These are phyloP conservation scores for Globisporangium polare DNA, from an alignment of 352 stramenopile genomes.

Conservation along the genomic window DNA sequence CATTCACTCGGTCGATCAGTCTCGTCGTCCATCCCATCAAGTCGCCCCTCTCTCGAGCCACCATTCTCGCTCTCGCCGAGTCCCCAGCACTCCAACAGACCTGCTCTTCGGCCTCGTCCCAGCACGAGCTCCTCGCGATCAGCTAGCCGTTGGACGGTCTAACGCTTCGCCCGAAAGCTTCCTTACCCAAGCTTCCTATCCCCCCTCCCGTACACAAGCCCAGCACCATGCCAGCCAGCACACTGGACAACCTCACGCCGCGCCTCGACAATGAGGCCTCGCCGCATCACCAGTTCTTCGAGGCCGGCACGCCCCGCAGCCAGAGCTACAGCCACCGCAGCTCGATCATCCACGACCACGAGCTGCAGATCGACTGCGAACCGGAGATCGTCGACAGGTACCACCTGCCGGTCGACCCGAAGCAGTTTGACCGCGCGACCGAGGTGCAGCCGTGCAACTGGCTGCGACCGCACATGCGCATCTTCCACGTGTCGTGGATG, in stretches of 20 bases:
- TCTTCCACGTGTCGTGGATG: conserved; percentile 92
- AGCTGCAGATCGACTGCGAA: conserved; percentile 13
- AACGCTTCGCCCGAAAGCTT: neutral
- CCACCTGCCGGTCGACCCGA: conserved; percentile 42
- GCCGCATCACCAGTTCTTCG: neutral
- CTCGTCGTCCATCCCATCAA: neutral
- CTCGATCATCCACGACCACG: conserved; percentile 4
- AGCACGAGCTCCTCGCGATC: neutral
- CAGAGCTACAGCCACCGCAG: conserved; percentile 1
- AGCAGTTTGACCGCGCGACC: conserved; percentile 66
- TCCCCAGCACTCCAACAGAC: neutral
- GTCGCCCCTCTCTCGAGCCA: too few species aligned
- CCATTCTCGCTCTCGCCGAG: neutral
- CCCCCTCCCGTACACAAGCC: neutral
- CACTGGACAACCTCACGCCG: conserved; percentile 8
- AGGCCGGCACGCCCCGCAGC: conserved; percentile 1
- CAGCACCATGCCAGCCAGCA: neutral
- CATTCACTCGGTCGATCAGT: neutral
- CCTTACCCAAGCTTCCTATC: neutral
- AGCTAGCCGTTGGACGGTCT: neutral
- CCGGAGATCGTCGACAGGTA: conserved; percentile 26
- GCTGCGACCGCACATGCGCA: conserved; percentile 91
- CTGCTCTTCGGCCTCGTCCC: neutral
- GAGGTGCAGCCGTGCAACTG: conserved; percentile 80
- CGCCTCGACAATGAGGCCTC: neutral